Conservation (phyloP, 768 basidiomycete species). For the Russula lepida region DNA sequence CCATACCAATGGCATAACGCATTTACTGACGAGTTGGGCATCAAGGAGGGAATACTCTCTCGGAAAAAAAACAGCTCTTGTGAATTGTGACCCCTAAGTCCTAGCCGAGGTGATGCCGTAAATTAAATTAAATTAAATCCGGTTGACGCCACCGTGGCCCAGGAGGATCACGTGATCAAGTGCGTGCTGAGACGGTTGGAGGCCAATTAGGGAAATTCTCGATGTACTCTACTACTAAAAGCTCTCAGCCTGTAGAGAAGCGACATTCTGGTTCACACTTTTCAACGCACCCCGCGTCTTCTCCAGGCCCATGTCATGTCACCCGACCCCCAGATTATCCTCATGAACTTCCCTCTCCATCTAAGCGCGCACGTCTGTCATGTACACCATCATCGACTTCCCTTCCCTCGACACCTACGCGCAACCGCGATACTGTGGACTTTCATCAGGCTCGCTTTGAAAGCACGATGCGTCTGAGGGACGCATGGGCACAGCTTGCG, state of each 20-base stretch:
- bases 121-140: no score
- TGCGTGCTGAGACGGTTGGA: background rate
- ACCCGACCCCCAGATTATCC: conserved; percentile 23
- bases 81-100: no score
- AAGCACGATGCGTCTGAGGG: conserved; percentile 46
- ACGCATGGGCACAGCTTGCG: conserved; percentile 60
- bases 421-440: conserved; percentile 29
- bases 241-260: background rate
- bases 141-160: no score
- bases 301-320: conserved; percentile 31
- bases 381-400: conserved; percentile 35
- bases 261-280: conserved; percentile 25
- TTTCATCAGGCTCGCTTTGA: conserved; percentile 49
- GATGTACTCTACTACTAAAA: conserved; percentile 11
- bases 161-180: conserved; percentile 7
- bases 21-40: no score
- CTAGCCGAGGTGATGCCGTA: no score
- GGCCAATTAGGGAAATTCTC: background rate
- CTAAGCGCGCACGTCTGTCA: conserved; percentile 43
- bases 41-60: no score
- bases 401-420: conserved; percentile 20
- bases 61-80: no score
- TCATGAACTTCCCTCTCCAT: conserved; percentile 30
- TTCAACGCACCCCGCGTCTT: conserved; percentile 48
- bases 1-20: no score